These are phyloP conservation scores for Cyberlindnera misumaiensis DNA, from an alignment of 805 yeast species.

Conservation along the genomic window DNA sequence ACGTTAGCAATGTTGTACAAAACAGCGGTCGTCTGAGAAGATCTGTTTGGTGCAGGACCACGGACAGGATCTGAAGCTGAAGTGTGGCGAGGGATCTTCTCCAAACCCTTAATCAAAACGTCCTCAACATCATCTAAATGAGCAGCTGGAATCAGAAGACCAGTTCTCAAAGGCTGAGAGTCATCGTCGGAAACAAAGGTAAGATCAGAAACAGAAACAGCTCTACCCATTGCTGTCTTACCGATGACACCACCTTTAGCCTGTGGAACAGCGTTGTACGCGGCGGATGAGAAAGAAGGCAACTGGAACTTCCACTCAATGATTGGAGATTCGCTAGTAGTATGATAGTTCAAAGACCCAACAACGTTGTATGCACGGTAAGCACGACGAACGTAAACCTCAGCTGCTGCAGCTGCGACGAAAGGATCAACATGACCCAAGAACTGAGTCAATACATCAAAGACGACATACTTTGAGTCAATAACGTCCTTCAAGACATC, in stretches of 20 bases:
- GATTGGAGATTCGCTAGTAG: slow-evolving; percentile 51
- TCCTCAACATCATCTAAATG: slow-evolving; percentile 91
- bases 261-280: slow-evolving; percentile 64
- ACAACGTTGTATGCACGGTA: slow-evolving; percentile 93
- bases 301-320: slow-evolving; percentile 86
- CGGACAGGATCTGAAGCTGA: slow-evolving; percentile 25
- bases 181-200: slow-evolving; percentile 77
- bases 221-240: slow-evolving; percentile 56
- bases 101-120: slow-evolving; percentile 67
- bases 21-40: slow-evolving; percentile 25
- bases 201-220: slow-evolving; percentile 88
- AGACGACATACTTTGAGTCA: slow-evolving; percentile 92
- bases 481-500: slow-evolving; percentile 83
- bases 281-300: slow-evolving; percentile 65
- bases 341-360: slow-evolving; percentile 62
- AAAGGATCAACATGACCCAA: slow-evolving; percentile 76
- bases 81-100: slow-evolving; percentile 46
- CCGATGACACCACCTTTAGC: slow-evolving; percentile 36
- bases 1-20: slow-evolving; percentile 80
- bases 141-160: slow-evolving; percentile 72
- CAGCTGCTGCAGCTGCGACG: slow-evolving; percentile 94
- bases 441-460: slow-evolving; percentile 92
- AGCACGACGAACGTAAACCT: slow-evolving; percentile 93
- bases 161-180: slow-evolving; percentile 64
- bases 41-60: slow-evolving; percentile 46